phyloP scores from a whole-genome alignment of 2,329 filamentous ascomycete genomes.

The Coniella lustricola region DNA sequence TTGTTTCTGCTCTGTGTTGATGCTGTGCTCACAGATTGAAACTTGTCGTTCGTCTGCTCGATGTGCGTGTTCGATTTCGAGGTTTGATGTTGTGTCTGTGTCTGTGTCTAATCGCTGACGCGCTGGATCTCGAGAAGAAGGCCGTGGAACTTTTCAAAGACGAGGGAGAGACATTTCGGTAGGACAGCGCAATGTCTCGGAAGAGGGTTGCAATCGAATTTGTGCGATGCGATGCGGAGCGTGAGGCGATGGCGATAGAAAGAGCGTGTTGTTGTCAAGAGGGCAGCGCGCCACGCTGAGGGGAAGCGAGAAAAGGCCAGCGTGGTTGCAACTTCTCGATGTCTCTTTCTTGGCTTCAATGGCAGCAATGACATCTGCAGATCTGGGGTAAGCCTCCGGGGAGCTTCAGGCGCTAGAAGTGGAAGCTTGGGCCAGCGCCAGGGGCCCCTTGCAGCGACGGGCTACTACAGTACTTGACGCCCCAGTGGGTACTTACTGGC shows the following conservation, averaged over 20 bases:
- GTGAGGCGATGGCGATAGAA: not conserved
- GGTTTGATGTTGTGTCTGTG: not conserved
- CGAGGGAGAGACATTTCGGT: constrained; percentile 12
- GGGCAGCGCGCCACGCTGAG: constrained; percentile 17
- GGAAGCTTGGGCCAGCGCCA: not conserved
- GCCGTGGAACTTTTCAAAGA: constrained; percentile 5
- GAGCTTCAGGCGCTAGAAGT: not conserved
- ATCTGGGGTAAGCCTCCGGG: not conserved
- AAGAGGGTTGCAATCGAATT: no score
- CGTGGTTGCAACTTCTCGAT: constrained; percentile 28
- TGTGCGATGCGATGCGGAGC: no score
- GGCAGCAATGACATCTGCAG: not conserved
- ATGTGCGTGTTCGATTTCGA: not conserved
- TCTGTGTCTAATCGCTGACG: not conserved
- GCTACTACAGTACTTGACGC: not conserved
- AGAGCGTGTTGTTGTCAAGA: not conserved
- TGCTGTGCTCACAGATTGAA: not conserved
- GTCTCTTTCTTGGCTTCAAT: not conserved
- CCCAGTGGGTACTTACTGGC: not conserved
- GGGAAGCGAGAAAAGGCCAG: constrained; percentile 36
- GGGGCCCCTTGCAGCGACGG: not conserved
- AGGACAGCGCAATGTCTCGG: constrained; percentile 4
- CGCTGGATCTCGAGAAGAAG: not conserved
- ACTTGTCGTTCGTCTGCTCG: not conserved
- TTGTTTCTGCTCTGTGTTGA: not conserved